phyloP scores from a whole-genome alignment of 208 protist species.

The Trypanosoma vivax region DNA sequence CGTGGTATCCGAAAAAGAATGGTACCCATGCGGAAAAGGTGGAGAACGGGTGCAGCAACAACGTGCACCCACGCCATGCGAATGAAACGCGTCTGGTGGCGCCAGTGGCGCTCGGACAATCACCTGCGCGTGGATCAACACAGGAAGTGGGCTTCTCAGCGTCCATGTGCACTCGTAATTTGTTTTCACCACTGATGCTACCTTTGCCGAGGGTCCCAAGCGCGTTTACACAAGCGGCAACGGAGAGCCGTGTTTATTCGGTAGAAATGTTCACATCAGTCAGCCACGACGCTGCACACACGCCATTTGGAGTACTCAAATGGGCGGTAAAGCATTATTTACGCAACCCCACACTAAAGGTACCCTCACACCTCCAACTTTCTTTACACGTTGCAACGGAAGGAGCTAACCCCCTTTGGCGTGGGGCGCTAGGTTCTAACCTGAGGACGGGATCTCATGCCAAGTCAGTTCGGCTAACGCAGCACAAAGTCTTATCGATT shows the following conservation, averaged over 20 bases:
- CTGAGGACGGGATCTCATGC: slow-evolving; percentile 38
- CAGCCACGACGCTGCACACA: slow-evolving; percentile 76
- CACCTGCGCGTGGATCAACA: slow-evolving; percentile 14
- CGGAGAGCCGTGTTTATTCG: slow-evolving; percentile 44
- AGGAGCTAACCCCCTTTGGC: slow-evolving; percentile 39
- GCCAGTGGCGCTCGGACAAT: slow-evolving; percentile 55
- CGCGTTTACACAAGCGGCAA: slow-evolving; percentile 56
- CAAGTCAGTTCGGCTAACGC: slow-evolving; percentile 58
- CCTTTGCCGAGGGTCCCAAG: slow-evolving; percentile 47
- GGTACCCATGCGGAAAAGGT: not conserved
- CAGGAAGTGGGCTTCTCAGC: slow-evolving; percentile 14
- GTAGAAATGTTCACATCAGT: slow-evolving; percentile 77
- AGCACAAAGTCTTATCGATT: slow-evolving; percentile 85
- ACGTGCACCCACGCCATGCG: slow-evolving; percentile 15
- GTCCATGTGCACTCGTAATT: slow-evolving; percentile 19
- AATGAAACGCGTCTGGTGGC: slow-evolving; percentile 29
- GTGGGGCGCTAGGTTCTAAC: slow-evolving; percentile 52
- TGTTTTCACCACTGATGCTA: slow-evolving; percentile 53
- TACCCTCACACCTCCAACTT: slow-evolving; percentile 72
- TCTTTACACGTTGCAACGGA: slow-evolving; percentile 49
- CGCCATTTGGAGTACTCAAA: slow-evolving; percentile 69
- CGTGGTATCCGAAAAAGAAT: slow-evolving; percentile 33
- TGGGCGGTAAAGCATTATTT: slow-evolving; percentile 75
- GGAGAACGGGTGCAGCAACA: slow-evolving; percentile 1
- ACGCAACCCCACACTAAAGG: slow-evolving; percentile 66